phyloP scores from a whole-genome alignment of 371 early-diverging fungal genomes.

The Mortierella sp. region DNA sequence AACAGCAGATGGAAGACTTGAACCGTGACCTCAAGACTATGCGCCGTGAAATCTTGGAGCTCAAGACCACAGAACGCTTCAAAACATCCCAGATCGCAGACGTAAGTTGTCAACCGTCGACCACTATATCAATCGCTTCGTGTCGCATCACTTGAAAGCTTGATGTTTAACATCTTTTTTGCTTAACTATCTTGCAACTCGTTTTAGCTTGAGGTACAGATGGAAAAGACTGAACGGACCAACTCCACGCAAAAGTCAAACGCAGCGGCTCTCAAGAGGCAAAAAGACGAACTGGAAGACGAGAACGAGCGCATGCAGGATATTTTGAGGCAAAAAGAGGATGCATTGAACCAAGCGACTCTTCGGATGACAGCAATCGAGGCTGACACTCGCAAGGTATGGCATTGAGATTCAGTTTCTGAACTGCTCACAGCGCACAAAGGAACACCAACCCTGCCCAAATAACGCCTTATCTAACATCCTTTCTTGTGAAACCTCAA shows the following conservation, averaged over 20 bases:
- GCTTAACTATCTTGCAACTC: background rate
- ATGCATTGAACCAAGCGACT: conserved; percentile 19
- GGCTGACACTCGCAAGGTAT: conserved; percentile 34
- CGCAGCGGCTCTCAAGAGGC: conserved; percentile 36
- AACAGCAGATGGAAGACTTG: conserved; percentile 37
- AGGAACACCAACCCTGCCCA: background rate
- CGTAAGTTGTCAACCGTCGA: background rate
- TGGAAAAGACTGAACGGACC: conserved; percentile 32
- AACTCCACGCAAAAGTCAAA: conserved; percentile 41
- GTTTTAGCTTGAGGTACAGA: conserved; percentile 39
- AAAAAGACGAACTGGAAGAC: conserved; percentile 38
- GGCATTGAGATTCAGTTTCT: background rate
- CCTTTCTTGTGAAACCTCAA: background rate
- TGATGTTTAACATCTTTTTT: background rate
- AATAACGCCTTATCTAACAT: background rate
- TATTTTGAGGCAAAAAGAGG: conserved; percentile 21
- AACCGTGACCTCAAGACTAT: conserved; percentile 30
- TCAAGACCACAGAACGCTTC: conserved; percentile 29
- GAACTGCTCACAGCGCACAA: background rate
- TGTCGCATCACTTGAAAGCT: background rate
- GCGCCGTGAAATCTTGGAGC: conserved; percentile 34
- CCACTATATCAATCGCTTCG: background rate
- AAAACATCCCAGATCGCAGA: conserved; percentile 39
- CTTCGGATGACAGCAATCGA: conserved; percentile 23
- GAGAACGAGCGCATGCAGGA: conserved; percentile 43